Base-by-base conservation (phyloP, 2,329 filamentous ascomycete genomes). In the Ambrosiella beaveri region DNA sequence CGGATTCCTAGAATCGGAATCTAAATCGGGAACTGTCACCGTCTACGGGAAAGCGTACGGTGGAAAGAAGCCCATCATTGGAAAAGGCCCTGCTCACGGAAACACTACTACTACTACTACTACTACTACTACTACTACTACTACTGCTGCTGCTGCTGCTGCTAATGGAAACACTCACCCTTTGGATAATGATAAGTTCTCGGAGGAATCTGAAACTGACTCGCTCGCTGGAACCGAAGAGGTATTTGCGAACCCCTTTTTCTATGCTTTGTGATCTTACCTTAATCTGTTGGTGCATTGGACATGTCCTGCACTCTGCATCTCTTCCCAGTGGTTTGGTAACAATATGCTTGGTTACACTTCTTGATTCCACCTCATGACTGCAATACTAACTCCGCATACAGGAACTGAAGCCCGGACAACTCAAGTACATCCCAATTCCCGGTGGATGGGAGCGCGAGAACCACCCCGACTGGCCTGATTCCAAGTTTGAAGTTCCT, bases 401-500 rank as follows among this genome's bases (percentile, higher is more conserved):
- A 57, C 44, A 60, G 59, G 56, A 57, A 50, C 40, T 60, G 44
- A 55, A 60, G 36, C 44, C 55, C 47, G 59, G 59, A 57, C 50
- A 60, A 57, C 51, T 62, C 27, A 58, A 50, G 35, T 63, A 63
- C 15, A 50, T 45, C n/a, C 60, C 63, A 13, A 44, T 64, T 15
- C 61, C 62, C 19, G 63, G 61, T 17, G 52, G 56, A 49, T 65
- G 64, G 64, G 58, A 59, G 56, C 62, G 64, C 39, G 55, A 61
- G 57, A 59, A 56, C 40, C 59, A 60, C 27, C 63, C 64, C 27
- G 54, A 63, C 51, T 62, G 59, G 62, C 62, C 61, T 9, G 64
- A 64, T n/a, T 62, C 62, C 11, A 61, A 59, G 54, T 63, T 65
- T 56, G 60, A 61, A 54, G 61, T 63, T 19, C 64, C 64, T 45